Base-by-base conservation (phyloP, 2,329 filamentous ascomycete genomes). In the Thelonectria olida region DNA sequence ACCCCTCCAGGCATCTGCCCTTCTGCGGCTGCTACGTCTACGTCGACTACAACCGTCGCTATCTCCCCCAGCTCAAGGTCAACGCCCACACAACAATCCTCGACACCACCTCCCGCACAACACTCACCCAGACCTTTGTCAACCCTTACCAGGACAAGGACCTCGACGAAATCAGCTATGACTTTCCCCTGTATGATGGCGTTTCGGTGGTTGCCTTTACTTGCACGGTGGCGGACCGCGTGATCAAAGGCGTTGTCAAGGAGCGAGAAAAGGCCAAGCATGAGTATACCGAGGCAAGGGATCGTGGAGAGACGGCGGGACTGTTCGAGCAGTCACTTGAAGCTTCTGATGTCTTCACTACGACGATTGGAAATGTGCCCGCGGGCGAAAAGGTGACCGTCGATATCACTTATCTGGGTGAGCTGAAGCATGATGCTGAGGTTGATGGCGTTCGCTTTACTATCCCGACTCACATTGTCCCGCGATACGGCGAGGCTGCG, bases 171-270 rank as follows among this genome's bases (percentile, higher is more conserved):
- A 82, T 88, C 15, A 80, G 81, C 13, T 93, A 93, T 72, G 83
- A 83, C 0, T 93, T 93, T 63, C 91, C 91, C 0, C 80, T 93
- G 0, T 91, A 90, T 64, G 89, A 92, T 70, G 90, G 90, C 9
- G 88, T 91, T 15, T 89, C 86, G 7, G 87, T 93, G 1, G 88
- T 90, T 7, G 82, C 80, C 4, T 93, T 93, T 65, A 84, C 80
- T 5, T 92, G 89, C 75, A 84, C 80, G 13, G 81, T 93, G 47
- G 88, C 84, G 31, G 76, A 82, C 28, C 85, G 86, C 19, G 79
- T 85, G 15, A 85, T 92, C 66, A 80, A 80, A 3, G 90, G 91
- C 13, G 74, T 89, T 12, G 90, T 93, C 41, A 88, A 91, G 71
- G 87, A 91, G 67, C 88, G 85, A 55, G 79, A 84, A 10, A 80